Evolutionary conservation across 352 stramenopile species (phyloP).

Genomic region (Phytophthora gonapodyides): DNA sequence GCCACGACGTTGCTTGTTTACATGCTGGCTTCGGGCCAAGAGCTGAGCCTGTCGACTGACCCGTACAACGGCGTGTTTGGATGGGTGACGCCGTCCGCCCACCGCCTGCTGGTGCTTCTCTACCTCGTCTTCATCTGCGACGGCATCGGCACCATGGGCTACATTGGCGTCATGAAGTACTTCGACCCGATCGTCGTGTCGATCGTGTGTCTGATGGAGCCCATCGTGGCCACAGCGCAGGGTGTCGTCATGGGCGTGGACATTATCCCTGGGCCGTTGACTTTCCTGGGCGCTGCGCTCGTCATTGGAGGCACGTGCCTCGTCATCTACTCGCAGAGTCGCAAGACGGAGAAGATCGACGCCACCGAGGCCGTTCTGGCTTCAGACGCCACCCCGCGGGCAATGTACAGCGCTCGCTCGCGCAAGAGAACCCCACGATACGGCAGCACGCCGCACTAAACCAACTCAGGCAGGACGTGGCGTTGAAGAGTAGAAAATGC

Average conservation of each 20-base stretch:
- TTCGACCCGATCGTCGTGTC: slow-evolving; percentile 92
- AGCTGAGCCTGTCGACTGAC: slow-evolving; percentile 64
- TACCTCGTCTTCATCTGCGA: slow-evolving; percentile 91
- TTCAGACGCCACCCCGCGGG: slow-evolving; percentile 58
- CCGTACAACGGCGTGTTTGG: slow-evolving; percentile 80
- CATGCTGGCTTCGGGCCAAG: slow-evolving; percentile 60
- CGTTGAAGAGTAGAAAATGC: slow-evolving; percentile 22
- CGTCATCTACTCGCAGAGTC: slow-evolving; percentile 75
- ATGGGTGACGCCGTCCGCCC: slow-evolving; percentile 63
- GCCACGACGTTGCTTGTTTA: slow-evolving; percentile 60
- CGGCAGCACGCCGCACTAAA: slow-evolving; percentile 40
- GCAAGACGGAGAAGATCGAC: slow-evolving; percentile 84
- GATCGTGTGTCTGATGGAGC: slow-evolving; percentile 88
- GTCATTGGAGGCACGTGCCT: slow-evolving; percentile 82
- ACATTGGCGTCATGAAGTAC: slow-evolving; percentile 93
- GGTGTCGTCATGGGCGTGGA: slow-evolving; percentile 79
- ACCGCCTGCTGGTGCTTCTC: slow-evolving; percentile 71
- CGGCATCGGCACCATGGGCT: slow-evolving; percentile 88
- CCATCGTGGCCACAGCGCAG: slow-evolving; percentile 81
- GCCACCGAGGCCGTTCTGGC: slow-evolving; percentile 74
- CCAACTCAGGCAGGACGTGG: background rate
- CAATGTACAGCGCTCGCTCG: slow-evolving; percentile 66
- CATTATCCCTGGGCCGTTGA: slow-evolving; percentile 65
- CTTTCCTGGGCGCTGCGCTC: slow-evolving; percentile 72
- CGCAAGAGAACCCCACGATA: slow-evolving; percentile 56